Percentiles rank a stretch among this genome's conserved stretches.
These are phyloP conservation scores for Spathaspora girioi DNA, from an alignment of 805 yeast genomes.

Conservation along the genomic window DNA sequence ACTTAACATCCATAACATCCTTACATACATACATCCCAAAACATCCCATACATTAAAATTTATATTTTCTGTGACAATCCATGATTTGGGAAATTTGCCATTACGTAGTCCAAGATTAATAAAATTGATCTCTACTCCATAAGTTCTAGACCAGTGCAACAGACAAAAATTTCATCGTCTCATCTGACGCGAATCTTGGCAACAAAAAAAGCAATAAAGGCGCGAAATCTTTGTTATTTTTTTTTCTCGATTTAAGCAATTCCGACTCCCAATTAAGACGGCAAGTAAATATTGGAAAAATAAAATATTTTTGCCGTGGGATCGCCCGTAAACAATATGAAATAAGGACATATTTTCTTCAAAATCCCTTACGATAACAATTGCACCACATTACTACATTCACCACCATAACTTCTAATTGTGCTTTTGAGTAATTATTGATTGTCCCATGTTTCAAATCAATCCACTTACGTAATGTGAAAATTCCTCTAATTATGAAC, in stretches of 20 bases:
- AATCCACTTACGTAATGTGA: neutral
- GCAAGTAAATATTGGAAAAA: neutral
- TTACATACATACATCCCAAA: too few species aligned
- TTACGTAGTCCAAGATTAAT: too few species aligned
- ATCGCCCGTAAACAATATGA: neutral
- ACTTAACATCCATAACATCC: too few species aligned
- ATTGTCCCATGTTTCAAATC: neutral
- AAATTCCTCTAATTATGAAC: neutral
- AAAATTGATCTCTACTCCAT: too few species aligned
- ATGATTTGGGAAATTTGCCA: too few species aligned
- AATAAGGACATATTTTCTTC: neutral
- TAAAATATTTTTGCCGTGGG: neutral
- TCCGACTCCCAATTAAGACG: neutral
- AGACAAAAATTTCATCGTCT: neutral
- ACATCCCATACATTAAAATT: too few species aligned
- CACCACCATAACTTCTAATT: neutral
- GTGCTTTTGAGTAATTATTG: neutral
- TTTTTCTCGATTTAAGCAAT: neutral
- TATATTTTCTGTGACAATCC: too few species aligned
- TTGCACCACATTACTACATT: neutral
- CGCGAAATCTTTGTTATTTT: neutral
- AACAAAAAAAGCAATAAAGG: neutral
- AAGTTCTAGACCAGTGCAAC: neutral
- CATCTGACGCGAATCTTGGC: neutral
- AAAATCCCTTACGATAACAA: neutral